Evolutionary conservation across 1,139 yeast species (phyloP).

Genomic region (Taiozyma sp.): DNA sequence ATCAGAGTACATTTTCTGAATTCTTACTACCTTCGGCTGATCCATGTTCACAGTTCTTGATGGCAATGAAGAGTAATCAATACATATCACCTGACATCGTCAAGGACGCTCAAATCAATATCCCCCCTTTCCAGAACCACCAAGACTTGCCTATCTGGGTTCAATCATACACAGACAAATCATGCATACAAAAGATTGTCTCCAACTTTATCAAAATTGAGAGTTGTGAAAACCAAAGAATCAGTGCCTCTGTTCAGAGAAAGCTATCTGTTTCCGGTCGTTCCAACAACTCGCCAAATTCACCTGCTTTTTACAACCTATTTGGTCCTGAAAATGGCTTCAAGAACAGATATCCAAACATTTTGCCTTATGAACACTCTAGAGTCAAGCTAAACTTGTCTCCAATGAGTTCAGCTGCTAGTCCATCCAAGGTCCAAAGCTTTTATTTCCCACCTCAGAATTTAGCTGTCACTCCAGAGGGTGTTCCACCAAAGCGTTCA

Average conservation of each 20-base stretch:
- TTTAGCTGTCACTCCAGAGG: conserved; percentile 1
- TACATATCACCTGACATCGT: conserved; percentile 1
- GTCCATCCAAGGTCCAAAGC: conserved; percentile 8
- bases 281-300: conserved; percentile 9
- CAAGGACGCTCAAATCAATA: conserved; percentile 1
- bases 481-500: conserved; percentile 1
- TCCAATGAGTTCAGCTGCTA: conserved; percentile 22
- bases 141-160: conserved; percentile 47
- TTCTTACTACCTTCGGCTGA: conserved; percentile 23
- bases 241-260: conserved; percentile 29
- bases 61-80: conserved; percentile 18
- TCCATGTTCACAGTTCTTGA: conserved; percentile 17
- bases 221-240: conserved; percentile 42
- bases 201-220: conserved; percentile 45
- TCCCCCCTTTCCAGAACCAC: conserved; percentile 18
- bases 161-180: conserved; percentile 29
- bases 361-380: conserved; percentile 78
- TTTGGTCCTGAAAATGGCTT: conserved; percentile 26
- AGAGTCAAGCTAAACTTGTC: conserved; percentile 53
- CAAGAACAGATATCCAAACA: conserved; percentile 77
- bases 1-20: conserved; percentile 13
- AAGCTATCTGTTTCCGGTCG: conserved; percentile 22
- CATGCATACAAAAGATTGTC: conserved; percentile 33
- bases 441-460: conserved; percentile 6
- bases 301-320: conserved; percentile 13